Conservation (phyloP, 164 flowering plant genomes). For the Chloranthus sessilifolius region DNA sequence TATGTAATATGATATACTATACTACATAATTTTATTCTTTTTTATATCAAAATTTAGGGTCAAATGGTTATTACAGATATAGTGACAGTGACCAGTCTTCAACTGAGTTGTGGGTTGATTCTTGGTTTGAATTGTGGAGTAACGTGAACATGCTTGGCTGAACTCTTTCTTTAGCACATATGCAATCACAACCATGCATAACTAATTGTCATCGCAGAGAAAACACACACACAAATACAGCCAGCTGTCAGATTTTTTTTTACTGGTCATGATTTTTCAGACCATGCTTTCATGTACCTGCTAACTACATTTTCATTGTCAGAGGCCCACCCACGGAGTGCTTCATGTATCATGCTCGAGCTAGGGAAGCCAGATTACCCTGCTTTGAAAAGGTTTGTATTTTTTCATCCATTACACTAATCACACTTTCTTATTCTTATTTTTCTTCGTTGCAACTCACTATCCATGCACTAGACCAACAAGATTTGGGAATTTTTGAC, state of each 20-base stretch:
- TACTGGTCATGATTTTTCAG: slow-evolving; percentile 2
- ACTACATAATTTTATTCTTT: no score
- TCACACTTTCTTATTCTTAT: not conserved
- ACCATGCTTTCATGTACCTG: not conserved
- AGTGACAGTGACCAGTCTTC: no score
- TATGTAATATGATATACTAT: no score
- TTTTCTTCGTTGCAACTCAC: not conserved
- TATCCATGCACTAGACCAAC: no score
- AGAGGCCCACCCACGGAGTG: slow-evolving; percentile 99
- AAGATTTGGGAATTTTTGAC: no score
- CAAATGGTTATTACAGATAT: no score
- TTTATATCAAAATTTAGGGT: no score
- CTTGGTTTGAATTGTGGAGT: no score
- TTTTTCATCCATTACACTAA: not conserved
- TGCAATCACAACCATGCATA: not conserved
- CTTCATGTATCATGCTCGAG: slow-evolving; percentile 88
- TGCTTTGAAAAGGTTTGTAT: slow-evolving; percentile 22
- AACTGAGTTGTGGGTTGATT: no score
- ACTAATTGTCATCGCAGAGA: no score
- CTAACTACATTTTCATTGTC: slow-evolving; percentile 20
- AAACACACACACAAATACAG: not conserved
- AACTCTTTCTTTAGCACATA: no score
- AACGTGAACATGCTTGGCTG: no score
- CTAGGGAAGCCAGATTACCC: slow-evolving; percentile 59
- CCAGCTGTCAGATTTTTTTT: not conserved